Conservation (phyloP, 352 stramenopile species). For the Pythium chondricola region DNA sequence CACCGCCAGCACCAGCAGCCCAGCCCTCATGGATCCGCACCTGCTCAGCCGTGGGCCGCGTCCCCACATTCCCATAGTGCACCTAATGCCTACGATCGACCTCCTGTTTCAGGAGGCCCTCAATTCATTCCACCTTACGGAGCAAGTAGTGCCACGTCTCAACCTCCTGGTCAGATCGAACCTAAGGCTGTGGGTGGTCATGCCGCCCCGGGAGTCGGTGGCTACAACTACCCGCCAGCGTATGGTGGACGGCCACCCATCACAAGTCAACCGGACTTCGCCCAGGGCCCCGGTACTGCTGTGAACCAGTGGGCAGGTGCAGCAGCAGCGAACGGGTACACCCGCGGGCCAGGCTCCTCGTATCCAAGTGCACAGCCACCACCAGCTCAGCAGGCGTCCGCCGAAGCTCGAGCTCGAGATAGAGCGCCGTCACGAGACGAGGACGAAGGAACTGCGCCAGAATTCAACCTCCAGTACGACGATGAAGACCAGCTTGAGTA, state of each 20-base stretch:
- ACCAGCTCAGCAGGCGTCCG: too few relatives aligned
- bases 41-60: conserved; percentile 2
- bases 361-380: too few relatives aligned
- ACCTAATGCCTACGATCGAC: conserved; percentile 23
- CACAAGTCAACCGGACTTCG: too few relatives aligned
- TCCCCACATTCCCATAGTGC: background rate
- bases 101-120: conserved; percentile 1
- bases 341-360: background rate
- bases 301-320: background rate
- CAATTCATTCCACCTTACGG: conserved; percentile 54
- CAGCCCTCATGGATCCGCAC: background rate
- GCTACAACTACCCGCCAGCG: too few relatives aligned
- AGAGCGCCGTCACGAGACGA: conserved; percentile 33
- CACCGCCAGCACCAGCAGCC: conserved; percentile 9
- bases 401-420: too few relatives aligned
- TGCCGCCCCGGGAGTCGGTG: conserved; percentile 12
- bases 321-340: background rate
- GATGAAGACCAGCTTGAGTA: conserved; percentile 46
- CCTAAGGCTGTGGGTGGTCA: conserved; percentile 10
- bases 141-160: conserved; percentile 21
- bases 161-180: conserved; percentile 58
- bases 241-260: too few relatives aligned
- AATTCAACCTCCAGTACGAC: conserved; percentile 77
- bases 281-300: too few relatives aligned
- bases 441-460: conserved; percentile 46